phyloP scores from a whole-genome alignment of 352 stramenopile genomes.

The Achlya hypogyna region DNA sequence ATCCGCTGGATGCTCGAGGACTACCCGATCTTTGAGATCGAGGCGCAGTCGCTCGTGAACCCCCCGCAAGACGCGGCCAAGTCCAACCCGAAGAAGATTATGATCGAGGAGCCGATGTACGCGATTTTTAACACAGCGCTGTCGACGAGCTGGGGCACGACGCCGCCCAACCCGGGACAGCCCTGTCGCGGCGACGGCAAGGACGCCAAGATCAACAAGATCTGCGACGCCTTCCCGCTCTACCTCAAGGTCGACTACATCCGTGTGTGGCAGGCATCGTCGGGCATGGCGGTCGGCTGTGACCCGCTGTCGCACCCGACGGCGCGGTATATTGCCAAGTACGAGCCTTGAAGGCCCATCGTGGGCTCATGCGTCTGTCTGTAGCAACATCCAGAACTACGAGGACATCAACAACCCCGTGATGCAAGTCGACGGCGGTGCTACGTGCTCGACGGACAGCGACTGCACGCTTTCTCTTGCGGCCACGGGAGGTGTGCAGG shows the following conservation, averaged over 20 bases:
- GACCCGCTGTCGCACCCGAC: constrained; percentile 51
- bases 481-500: constrained; percentile 31
- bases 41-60: constrained; percentile 40
- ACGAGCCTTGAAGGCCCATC: neutral
- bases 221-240: constrained; percentile 48
- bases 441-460: constrained; percentile 34
- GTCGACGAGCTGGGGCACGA: constrained; percentile 80
- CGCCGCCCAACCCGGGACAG: constrained; percentile 50
- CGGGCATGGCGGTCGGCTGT: constrained; percentile 41
- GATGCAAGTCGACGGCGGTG: constrained; percentile 45
- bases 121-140: constrained; percentile 94
- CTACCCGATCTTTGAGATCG: constrained; percentile 83
- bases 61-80: constrained; percentile 34
- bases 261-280: constrained; percentile 58
- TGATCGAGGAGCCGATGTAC: constrained; percentile 93
- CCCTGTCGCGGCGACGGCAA: constrained; percentile 37
- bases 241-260: constrained; percentile 76
- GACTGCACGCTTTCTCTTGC: constrained; percentile 54
- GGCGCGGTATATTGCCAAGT: neutral
- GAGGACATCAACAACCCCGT: constrained; percentile 45
- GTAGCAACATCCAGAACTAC: constrained; percentile 65
- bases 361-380: constrained; percentile 39
- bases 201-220: constrained; percentile 25
- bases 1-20: constrained; percentile 74
- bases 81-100: constrained; percentile 80